These are phyloP conservation scores for Microthlaspi erraticum DNA, from an alignment of 345 rosid species.

Conservation along the genomic window DNA sequence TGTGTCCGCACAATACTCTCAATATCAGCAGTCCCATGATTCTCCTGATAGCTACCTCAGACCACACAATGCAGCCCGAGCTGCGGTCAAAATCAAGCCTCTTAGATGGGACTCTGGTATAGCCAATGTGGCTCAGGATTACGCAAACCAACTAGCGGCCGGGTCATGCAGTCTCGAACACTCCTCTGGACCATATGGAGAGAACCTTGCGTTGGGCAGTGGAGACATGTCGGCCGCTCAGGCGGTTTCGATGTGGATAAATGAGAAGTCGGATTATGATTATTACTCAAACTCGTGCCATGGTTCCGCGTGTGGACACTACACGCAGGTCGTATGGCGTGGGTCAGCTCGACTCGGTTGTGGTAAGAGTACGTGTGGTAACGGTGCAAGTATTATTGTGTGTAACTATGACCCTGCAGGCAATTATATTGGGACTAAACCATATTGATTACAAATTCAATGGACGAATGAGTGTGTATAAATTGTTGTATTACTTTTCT, in stretches of 20 bases:
- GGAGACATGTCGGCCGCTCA: constrained; percentile 46
- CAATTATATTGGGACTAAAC: constrained; percentile 54
- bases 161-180: constrained; percentile 56
- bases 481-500: constrained; percentile 1
- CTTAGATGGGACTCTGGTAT: constrained; percentile 55
- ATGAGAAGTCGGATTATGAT: constrained; percentile 57
- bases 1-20: constrained; percentile 34
- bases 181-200: constrained; percentile 68
- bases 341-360: constrained; percentile 62
- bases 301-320: constrained; percentile 62
- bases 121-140: constrained; percentile 55
- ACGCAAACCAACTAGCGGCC: constrained; percentile 42
- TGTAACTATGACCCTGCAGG: constrained; percentile 76
- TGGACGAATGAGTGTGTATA: constrained; percentile 27
- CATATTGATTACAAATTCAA: constrained; percentile 31
- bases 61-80: constrained; percentile 63
- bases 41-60: constrained; percentile 50
- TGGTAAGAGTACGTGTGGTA: constrained; percentile 63
- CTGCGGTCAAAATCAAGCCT: constrained; percentile 47
- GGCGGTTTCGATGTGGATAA: constrained; percentile 63
- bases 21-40: constrained; percentile 46
- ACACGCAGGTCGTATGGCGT: constrained; percentile 78
- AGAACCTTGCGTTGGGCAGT: constrained; percentile 59
- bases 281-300: constrained; percentile 57
- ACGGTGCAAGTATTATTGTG: constrained; percentile 54